Evolutionary conservation across 768 basidiomycete species (phyloP).

Genomic region (Mrakia gelida): DNA sequence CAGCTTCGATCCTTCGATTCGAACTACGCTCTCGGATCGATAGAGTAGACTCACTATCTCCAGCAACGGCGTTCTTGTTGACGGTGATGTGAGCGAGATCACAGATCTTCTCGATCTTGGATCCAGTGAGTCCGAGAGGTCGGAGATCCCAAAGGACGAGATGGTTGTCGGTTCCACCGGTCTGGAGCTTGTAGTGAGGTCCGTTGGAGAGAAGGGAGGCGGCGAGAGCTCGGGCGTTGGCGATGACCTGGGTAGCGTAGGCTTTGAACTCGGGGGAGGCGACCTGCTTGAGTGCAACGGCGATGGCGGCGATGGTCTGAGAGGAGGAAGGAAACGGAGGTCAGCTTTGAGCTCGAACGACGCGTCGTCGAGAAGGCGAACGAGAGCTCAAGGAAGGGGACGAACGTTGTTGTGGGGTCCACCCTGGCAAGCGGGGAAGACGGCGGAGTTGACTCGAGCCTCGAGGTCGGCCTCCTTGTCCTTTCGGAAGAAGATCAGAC

Average conservation of each 20-base stretch:
- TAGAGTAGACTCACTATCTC: conserved; percentile 56
- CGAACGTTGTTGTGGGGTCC: conserved; percentile 96
- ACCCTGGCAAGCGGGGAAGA: conserved; percentile 99
- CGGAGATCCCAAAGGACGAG: conserved; percentile 96
- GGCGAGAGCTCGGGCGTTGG: conserved; percentile 76
- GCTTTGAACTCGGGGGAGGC: conserved; percentile 80
- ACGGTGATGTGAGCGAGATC: conserved; percentile 95
- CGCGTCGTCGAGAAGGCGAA: not conserved
- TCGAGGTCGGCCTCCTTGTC: conserved; percentile 87
- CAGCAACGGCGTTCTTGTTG: conserved; percentile 88
- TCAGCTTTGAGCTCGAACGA: not conserved
- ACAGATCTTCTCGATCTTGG: conserved; percentile 97
- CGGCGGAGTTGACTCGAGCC: conserved; percentile 94
- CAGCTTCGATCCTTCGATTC: not conserved
- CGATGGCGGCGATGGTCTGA: conserved; percentile 90
- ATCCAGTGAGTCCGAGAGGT: conserved; percentile 91
- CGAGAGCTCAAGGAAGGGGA: conserved; percentile 24
- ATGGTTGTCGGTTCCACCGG: conserved; percentile 94
- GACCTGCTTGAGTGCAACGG: conserved; percentile 86
- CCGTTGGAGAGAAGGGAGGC: conserved; percentile 66
- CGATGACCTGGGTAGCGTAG: conserved; percentile 92
- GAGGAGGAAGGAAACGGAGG: conserved; percentile 9
- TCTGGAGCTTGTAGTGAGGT: conserved; percentile 80
- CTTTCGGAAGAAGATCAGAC: conserved; percentile 96
- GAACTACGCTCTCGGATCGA: not conserved